Percentiles rank a stretch among this genome's conserved stretches.
phyloP scores from a whole-genome alignment of 495 filamentous ascomycete species.

The Glonium stellatum region DNA sequence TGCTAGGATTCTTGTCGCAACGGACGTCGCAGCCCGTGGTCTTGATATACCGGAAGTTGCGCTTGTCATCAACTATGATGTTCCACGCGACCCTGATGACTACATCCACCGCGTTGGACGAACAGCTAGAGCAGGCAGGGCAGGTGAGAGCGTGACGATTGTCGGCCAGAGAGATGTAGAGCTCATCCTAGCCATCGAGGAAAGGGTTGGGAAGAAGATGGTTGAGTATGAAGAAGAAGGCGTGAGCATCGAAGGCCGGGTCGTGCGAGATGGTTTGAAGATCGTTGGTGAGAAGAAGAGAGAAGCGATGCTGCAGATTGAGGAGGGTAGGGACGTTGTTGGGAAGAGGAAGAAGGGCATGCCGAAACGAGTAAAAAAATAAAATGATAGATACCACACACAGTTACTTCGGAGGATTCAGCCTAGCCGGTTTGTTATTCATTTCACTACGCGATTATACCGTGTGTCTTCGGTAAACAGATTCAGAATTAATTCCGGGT shows the following conservation, averaged over 20 bases:
- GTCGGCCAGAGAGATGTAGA: slow-evolving; percentile 88
- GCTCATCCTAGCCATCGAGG: slow-evolving; percentile 80
- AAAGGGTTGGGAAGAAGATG: slow-evolving; percentile 72
- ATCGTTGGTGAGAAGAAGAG: slow-evolving; percentile 86
- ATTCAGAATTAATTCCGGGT: too few species aligned
- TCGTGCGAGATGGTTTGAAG: slow-evolving; percentile 77
- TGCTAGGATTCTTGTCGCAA: slow-evolving; percentile 84
- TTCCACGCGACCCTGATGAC: slow-evolving; percentile 91
- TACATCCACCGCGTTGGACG: slow-evolving; percentile 96
- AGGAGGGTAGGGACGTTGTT: slow-evolving; percentile 79
- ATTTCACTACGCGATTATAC: too few species aligned
- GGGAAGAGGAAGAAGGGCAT: slow-evolving; percentile 63
- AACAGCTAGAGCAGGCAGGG: slow-evolving; percentile 82
- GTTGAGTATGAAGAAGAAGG: slow-evolving; percentile 77
- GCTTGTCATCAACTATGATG: slow-evolving; percentile 89
- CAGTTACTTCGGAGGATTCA: too few species aligned
- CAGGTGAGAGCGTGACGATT: slow-evolving; percentile 76
- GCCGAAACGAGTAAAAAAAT: slow-evolving; percentile 38
- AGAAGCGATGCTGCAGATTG: slow-evolving; percentile 79
- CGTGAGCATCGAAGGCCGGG: slow-evolving; percentile 80
- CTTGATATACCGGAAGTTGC: slow-evolving; percentile 91
- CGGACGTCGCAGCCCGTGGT: slow-evolving; percentile 92
- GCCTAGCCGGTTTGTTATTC: too few species aligned
- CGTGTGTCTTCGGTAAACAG: too few species aligned
- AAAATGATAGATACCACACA: not conserved